phyloP scores from a whole-genome alignment of 768 basidiomycete species.

The Termitomyces heimii region DNA sequence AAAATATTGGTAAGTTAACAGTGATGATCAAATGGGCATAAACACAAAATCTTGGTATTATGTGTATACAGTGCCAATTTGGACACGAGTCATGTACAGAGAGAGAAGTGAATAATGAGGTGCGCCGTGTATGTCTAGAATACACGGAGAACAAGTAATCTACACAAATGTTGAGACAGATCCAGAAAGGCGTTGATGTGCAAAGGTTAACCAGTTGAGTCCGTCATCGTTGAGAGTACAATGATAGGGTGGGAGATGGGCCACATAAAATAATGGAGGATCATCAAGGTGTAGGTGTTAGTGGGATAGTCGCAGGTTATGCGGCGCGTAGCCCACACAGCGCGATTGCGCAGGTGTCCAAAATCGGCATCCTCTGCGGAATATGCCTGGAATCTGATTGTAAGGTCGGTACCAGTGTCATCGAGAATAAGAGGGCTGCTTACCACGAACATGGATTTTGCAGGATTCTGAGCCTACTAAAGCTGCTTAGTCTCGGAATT shows the following conservation, averaged over 20 bases:
- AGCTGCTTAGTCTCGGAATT: constrained; percentile 28
- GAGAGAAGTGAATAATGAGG: background rate
- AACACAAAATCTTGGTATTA: background rate
- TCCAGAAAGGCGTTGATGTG: background rate
- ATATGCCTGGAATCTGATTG: constrained; percentile 1
- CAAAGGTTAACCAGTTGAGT: background rate
- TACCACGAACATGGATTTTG: constrained; percentile 3
- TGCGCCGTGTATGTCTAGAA: background rate
- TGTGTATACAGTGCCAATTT: constrained; percentile 1
- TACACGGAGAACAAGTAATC: background rate
- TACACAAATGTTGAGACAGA: background rate
- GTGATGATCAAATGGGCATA: background rate
- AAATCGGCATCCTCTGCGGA: constrained; percentile 5
- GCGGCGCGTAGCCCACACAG: constrained; percentile 8
- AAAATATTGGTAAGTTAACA: background rate
- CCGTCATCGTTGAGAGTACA: background rate
- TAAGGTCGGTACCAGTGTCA: constrained; percentile 3
- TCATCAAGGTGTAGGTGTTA: background rate
- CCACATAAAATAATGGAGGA: background rate
- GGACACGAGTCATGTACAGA: background rate
- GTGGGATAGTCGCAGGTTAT: background rate
- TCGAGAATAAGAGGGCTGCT: background rate
- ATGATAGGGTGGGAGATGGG: background rate
- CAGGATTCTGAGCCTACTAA: background rate
- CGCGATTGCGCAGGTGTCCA: constrained; percentile 8